Base-by-base conservation (phyloP, 2,329 filamentous ascomycete genomes). In the Akanthomyces uredinophilus region DNA sequence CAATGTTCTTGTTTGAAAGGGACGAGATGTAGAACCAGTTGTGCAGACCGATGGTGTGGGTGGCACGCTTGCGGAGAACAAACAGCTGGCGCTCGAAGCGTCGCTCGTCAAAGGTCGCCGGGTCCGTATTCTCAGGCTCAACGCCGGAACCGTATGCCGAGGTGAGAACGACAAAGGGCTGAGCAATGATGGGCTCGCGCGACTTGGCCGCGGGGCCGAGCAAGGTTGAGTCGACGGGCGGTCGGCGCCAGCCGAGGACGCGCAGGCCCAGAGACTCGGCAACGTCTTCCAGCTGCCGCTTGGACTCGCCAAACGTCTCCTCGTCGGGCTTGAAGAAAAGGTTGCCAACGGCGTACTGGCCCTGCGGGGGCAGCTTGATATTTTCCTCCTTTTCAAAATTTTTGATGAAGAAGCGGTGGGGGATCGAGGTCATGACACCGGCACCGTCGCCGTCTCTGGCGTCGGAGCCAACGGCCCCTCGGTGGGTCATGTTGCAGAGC, bases 1-100 rank as follows among this genome's bases (percentile, higher is more conserved):
- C 91, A 78, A 98, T 98, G 81, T 98, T 98, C 79, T 93, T 93
- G 87, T 96, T 97, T 76, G 88, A 95, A 68, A 98, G 80, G 55
- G 92, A 96, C 83, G 94, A 98, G 63, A 98, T 83, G 76, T 98
- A 98, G 83, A 98, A 98, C 94, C 94, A 98, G 77, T 97, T 97
- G 78, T 96, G 92, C 62, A 97, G 84, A 64, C 94, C 93, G 73
- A 97, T 95, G 70, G 92, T 90, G 80, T 97, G 92, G 53, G 93
- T 96, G 60, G 93, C 90, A 71, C 92, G 90, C 84, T 99, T 99
- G 73, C 94, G 89, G 69, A 99, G 85, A 65, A 98, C 84, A 76
- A 94, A 99, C 61, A 99, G 84, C 80, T 97, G 94, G 71, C 89
- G 87, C 81, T 98, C 95, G 75, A 98, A 98, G 65, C 86, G 83